A percentile compares a stretch with the other conserved stretches of the same genome.
Evolutionary conservation across 176 grass and related monocot genomes (phyloP).

Genomic region (Luzula sylvatica): DNA sequence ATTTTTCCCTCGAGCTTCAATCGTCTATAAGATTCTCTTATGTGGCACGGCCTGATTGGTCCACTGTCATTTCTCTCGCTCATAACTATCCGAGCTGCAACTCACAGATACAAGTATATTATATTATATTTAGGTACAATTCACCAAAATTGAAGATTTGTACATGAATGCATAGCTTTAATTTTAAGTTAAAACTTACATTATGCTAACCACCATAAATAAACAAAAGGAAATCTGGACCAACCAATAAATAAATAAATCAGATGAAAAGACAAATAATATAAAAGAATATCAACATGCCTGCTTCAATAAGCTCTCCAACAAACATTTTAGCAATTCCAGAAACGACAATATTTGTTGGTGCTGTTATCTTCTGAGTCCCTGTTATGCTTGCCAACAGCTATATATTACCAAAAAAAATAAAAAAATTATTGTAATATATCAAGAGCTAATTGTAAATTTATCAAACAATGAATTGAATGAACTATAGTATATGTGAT

Average conservation of each 20-base stretch:
- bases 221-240: no score
- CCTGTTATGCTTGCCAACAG: slow-evolving; percentile 76
- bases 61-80: slow-evolving; percentile 82
- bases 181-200: no score
- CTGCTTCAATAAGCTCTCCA: slow-evolving; percentile 94
- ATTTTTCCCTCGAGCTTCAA: slow-evolving; percentile 97
- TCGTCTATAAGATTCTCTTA: slow-evolving; percentile 86
- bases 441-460: no score
- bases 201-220: no score
- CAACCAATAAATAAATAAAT: no score
- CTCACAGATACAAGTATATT: no score
- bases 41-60: slow-evolving; percentile 91
- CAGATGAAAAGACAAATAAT: no score
- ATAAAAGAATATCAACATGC: slow-evolving; percentile 31
- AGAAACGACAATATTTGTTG: slow-evolving; percentile 86
- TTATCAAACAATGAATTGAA: no score
- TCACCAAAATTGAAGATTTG: no score
- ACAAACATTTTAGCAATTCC: slow-evolving; percentile 99
- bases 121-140: no score
- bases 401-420: slow-evolving; percentile 32
- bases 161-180: no score
- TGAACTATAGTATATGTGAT: slow-evolving; percentile 8
- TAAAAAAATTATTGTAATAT: no score
- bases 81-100: slow-evolving; percentile 88
- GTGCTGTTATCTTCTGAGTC: slow-evolving; percentile 92